These are phyloP conservation scores for Canna indica DNA, from an alignment of 176 grass and related monocot species.

Conservation along the genomic window DNA sequence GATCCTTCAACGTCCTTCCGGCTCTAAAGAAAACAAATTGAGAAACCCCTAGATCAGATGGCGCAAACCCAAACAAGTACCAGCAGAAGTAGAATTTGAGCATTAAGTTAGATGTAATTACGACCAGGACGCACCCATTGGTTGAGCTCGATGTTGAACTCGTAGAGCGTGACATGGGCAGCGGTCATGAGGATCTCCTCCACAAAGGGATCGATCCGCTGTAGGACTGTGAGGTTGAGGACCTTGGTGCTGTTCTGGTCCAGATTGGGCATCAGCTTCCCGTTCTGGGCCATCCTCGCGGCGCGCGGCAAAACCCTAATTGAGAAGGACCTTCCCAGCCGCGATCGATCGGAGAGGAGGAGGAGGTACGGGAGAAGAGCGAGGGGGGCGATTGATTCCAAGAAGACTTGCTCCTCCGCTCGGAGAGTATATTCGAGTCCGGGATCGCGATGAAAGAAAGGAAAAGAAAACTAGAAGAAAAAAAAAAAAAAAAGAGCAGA, in stretches of 20 bases:
- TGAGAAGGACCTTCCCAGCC: background rate
- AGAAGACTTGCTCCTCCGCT: background rate
- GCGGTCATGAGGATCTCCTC: conserved; percentile 96
- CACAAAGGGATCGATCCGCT: conserved; percentile 77
- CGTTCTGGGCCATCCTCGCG: conserved; percentile 36
- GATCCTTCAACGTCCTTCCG: conserved; percentile 92
- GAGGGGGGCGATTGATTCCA: background rate
- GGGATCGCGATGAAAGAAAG: background rate
- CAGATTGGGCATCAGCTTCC: conserved; percentile 74
- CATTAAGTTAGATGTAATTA: background rate
- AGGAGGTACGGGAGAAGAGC: background rate
- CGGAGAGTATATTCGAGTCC: background rate
- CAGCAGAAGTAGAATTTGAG: background rate
- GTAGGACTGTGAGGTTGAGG: conserved; percentile 88
- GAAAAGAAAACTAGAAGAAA: background rate
- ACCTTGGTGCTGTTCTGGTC: conserved; percentile 63
- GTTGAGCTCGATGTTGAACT: conserved; percentile 90
- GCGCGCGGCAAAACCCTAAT: conserved; percentile 4
- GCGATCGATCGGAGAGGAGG: background rate
- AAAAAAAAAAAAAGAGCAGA: background rate
- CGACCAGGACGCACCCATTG: conserved; percentile 45
- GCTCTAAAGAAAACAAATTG: conserved; percentile 36
- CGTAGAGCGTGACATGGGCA: conserved; percentile 78
- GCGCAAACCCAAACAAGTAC: background rate
- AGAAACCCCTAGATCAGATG: conserved; percentile 6